These are phyloP conservation scores for Corchorus olitorius DNA, from an alignment of 345 rosid species.

Conservation along the genomic window DNA sequence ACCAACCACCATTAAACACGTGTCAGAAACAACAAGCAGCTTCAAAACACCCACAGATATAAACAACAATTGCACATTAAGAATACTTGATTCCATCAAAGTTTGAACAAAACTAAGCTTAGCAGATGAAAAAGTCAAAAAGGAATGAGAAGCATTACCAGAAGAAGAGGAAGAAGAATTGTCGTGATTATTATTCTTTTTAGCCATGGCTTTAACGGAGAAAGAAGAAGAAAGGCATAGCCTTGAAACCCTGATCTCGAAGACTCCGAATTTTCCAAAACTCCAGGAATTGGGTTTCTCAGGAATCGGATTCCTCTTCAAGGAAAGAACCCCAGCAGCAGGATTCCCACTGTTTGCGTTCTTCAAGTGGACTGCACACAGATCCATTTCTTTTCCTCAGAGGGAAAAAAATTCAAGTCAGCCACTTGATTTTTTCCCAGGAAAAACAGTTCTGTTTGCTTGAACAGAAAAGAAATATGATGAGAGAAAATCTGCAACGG, in stretches of 20 bases:
- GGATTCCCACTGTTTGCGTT: constrained; percentile 27
- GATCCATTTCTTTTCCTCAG: constrained; percentile 44
- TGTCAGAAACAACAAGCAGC: not conserved
- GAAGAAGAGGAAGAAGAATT: constrained; percentile 42
- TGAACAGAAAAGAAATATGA: not conserved
- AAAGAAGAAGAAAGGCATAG: constrained; percentile 37
- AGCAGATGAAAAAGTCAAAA: not conserved
- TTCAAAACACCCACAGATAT: constrained; percentile 14
- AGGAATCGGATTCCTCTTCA: constrained; percentile 29
- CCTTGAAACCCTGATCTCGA: constrained; percentile 48
- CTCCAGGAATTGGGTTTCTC: constrained; percentile 27
- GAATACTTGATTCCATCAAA: not conserved
- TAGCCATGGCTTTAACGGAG: constrained; percentile 53
- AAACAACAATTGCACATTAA: not conserved
- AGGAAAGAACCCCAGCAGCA: constrained; percentile 20
- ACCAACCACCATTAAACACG: not conserved
- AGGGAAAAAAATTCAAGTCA: not conserved
- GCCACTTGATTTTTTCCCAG: not conserved
- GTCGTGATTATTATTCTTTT: constrained; percentile 53
- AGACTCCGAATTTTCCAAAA: constrained; percentile 27
- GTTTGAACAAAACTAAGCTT: not conserved
- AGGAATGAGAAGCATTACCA: constrained; percentile 33
- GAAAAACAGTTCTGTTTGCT: not conserved
- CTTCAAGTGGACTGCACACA: constrained; percentile 46
- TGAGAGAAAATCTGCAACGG: constrained; percentile 13